Evolutionary conservation across 768 basidiomycete genomes (phyloP), one percentile per base, ranked within the genome.

Genomic region (Kwoniella sp.): DNA sequence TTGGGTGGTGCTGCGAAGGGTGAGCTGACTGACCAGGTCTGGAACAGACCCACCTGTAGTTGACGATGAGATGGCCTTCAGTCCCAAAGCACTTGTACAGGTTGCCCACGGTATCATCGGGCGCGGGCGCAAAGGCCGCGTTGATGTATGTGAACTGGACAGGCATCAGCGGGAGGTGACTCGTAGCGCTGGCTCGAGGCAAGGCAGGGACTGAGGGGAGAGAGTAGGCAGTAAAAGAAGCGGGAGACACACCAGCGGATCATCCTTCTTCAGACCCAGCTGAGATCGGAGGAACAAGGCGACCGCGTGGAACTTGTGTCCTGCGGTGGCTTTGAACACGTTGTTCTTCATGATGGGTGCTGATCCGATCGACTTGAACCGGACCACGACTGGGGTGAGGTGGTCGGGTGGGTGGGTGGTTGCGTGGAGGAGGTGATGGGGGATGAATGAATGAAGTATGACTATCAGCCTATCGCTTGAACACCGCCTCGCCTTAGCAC

Each of bases 301-400:
- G 49, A 98, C 92, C 7, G 89, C 88, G 72, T 95, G 90, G 65
- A 96, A 99, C 47, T 87, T 81, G 72, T 95, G 91, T 33, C 86
- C 84, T 11, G 91, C 87, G 0, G 91, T 90, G 67, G 96, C 92
- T 79, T 92, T 93, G 83, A 90, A 96, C 64, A 92, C 88, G 77
- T 93, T 96, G 76, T 93, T 89, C 77, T 87, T 92, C 92, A 99
- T 95, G 66, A 99, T 91, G 0, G 93, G 93, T 1, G 92, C 93
- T 64, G 93, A 92, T 39, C 93, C 93, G 9, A 95, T 88, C 2
- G 93, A 91, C 73, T 92, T 92, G 82, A 99, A 99, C 37, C 91
- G 84, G 9, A 99, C 89, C 57, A 96, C 84, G 44, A 96, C 93
- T 98, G 71, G 12, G n/a, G 2, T 23, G 15, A 22, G 17, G 2